A percentile compares a stretch with the other conserved stretches of the same genome.
These are phyloP conservation scores for Tardiomyces digboiensis DNA, from an alignment of 1,139 yeast species.

Conservation along the genomic window DNA sequence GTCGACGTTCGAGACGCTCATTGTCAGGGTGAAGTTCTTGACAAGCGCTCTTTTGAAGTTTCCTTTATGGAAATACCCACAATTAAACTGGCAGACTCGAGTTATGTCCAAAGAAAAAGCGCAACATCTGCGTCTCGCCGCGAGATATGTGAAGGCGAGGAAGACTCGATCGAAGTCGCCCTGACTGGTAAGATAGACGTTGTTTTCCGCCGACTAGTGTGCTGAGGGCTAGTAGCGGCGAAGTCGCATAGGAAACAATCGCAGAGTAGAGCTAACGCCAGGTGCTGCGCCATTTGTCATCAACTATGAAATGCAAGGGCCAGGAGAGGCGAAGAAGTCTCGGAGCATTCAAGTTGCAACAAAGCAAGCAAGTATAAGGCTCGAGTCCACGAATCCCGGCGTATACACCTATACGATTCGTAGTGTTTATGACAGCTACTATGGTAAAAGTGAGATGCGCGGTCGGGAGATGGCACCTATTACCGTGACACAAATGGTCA, in stretches of 20 bases:
- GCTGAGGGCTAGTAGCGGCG: neutral
- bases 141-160: constrained; percentile 40
- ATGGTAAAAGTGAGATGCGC: constrained; percentile 37
- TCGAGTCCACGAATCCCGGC: constrained; percentile 37
- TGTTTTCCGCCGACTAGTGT: neutral
- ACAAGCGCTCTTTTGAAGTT: constrained; percentile 14
- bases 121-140: constrained; percentile 16
- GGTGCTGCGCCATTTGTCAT: constrained; percentile 60
- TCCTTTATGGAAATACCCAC: constrained; percentile 49
- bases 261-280: constrained; percentile 3
- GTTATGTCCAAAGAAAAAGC: constrained; percentile 4
- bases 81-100: constrained; percentile 29
- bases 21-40: constrained; percentile 52
- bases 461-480: constrained; percentile 28
- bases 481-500: constrained; percentile 48
- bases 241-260: neutral
- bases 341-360: constrained; percentile 41
- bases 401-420: constrained; percentile 50
- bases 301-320: constrained; percentile 54
- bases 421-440: constrained; percentile 58
- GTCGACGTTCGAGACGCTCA: constrained; percentile 51
- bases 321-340: constrained; percentile 37
- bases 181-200: constrained; percentile 36
- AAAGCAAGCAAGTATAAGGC: constrained; percentile 37
- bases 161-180: constrained; percentile 40